Base-by-base conservation (phyloP, 345 rosid genomes). In the Hevea brasiliensis region DNA sequence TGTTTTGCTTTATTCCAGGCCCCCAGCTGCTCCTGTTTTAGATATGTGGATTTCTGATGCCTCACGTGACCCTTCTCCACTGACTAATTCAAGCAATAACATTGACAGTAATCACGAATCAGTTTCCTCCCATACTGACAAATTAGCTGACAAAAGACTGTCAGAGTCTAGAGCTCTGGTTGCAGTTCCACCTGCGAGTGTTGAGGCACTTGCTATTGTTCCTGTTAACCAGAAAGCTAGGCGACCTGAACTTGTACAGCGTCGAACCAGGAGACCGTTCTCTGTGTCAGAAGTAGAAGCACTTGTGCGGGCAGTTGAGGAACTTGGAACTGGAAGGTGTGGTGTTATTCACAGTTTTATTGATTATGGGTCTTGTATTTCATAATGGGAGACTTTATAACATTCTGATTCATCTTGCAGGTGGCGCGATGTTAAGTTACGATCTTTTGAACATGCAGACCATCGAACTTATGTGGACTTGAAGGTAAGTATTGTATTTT, bases 201-300 rank as follows among this genome's bases (percentile, higher is more conserved):
- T 76, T 17, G 85, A 84, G 72, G 88, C 91, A 40, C 87, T 92
- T 65, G 88, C 89, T 71, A 76, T 88, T 76, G 86, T 91, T 79
- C 96, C 97, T 2, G 48, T 83, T 61, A 91, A 81, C 85, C 87
- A 72, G 76, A 91, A 93, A 85, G 65, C 70, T 65, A 90, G 80
- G 74, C 93, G 89, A 57, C 71, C 93, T 70, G 99, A 92, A 69
- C 73, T 85, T 79, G 89, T 87, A 68, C 97, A 90, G 79, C 98
- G 99, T 65, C 87, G 99, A 80, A 89, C 91, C 62, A 82, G 99
- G 88, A 89, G 99, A 78, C 99, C 99, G 32, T 96, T 96, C 84
- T 91, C 96, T 74, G 99, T 96, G 35, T 54, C 86, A 29, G 99
- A 96, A 87, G 99, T 96, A 70, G 98, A 93, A 86, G 94, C 98